A percentile compares a stretch with the other conserved stretches of the same genome.
Conservation (phyloP, 2,329 filamentous ascomycete genomes). For the Epichloe typhina region DNA sequence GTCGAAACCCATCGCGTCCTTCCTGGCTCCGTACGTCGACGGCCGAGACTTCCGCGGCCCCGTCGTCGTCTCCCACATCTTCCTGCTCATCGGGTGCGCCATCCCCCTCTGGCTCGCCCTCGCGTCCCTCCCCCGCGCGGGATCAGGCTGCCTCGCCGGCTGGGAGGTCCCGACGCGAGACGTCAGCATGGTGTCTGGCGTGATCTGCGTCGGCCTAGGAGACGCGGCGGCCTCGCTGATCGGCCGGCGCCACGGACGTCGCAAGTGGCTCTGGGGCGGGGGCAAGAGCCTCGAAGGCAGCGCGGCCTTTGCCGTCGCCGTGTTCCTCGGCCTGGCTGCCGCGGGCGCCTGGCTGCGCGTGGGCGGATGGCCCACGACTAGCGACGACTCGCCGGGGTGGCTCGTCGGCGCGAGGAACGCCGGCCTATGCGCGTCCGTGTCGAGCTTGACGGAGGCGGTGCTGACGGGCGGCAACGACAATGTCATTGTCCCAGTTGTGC, state of each 20-base stretch:
- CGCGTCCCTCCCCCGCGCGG: conserved; percentile 51
- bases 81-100: conserved; percentile 86
- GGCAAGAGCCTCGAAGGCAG: conserved; percentile 90
- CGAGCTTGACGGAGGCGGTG: conserved; percentile 88
- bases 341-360: conserved; percentile 62
- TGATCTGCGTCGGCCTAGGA: conserved; percentile 88
- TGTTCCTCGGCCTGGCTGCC: conserved; percentile 58
- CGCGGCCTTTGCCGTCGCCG: conserved; percentile 67
- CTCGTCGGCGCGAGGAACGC: conserved; percentile 46
- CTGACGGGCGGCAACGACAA: conserved; percentile 97
- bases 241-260: conserved; percentile 70
- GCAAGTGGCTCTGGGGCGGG: conserved; percentile 94
- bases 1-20: conserved; percentile 71
- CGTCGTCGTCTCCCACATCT: conserved; percentile 92
- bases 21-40: conserved; percentile 88
- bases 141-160: conserved; percentile 42
- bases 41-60: conserved; percentile 85
- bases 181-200: conserved; percentile 80
- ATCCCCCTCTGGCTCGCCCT: conserved; percentile 87
- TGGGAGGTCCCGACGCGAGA: conserved; percentile 70
- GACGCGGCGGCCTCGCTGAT: conserved; percentile 88
- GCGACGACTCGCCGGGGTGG: conserved; percentile 24
- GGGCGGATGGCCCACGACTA: conserved; percentile 56
- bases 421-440: conserved; percentile 58
- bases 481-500: conserved; percentile 82